Conservation (phyloP, 192 early-diverging fungal genomes). For the Chytriomyces hyalinus region DNA sequence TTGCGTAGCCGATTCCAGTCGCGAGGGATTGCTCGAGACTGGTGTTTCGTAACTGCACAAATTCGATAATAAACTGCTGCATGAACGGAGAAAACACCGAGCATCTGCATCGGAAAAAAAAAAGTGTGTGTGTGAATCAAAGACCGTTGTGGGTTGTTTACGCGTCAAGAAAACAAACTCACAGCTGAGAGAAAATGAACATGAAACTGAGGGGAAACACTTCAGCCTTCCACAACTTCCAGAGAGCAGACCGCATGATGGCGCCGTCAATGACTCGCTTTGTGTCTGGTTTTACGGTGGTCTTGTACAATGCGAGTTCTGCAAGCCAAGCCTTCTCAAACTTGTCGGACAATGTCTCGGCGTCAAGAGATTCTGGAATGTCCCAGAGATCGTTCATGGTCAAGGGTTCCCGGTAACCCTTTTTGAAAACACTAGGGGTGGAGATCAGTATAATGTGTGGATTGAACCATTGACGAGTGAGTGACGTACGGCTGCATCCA, state of each 20-base stretch:
- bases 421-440: background rate
- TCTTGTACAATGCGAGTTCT: background rate
- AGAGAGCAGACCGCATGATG: background rate
- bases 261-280: background rate
- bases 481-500: background rate
- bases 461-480: background rate
- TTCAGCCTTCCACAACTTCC: conserved; percentile 4
- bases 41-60: background rate
- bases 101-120: background rate
- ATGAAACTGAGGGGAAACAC: background rate
- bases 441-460: background rate
- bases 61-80: background rate
- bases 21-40: background rate
- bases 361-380: background rate
- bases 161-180: background rate
- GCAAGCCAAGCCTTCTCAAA: background rate
- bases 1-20: conserved; percentile 6
- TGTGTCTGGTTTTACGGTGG: background rate
- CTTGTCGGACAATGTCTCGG: background rate
- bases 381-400: background rate
- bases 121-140: background rate
- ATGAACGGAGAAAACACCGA: background rate
- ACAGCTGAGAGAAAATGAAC: background rate
- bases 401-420: background rate
- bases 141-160: too few species aligned